Evolutionary conservation across 306 rosid species (phyloP), one percentile per base, ranked within the genome.

Genomic region (Quercus dentata): DNA sequence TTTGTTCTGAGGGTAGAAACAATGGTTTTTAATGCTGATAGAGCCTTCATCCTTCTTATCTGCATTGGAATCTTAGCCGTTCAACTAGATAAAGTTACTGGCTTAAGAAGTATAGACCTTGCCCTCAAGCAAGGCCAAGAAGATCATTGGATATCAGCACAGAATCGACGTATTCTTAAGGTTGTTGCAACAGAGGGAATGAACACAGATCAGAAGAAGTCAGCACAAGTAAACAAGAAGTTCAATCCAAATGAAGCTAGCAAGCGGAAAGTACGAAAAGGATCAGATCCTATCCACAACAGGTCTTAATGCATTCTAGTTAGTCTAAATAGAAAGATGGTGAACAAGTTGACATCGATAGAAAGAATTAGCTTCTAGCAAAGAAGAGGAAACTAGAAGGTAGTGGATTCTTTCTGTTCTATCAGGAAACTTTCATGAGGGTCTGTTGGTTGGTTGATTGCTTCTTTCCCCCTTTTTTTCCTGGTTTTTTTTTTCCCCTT

Each of bases 211-310:
- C 46, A 41, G 81, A 81, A 78, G 86, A 89, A 76, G 68, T 74
- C 92, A 20, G 79, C 81, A 52, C 83, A 78, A 28, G 76, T 2
- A 63, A 87, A 74, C 71, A 85, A 65, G 25, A 79, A 82, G 77
- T 73, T 88, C 64, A 97, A 93, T 83, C 90, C 90, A 73, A 91
- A 93, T 84, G 84, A 84, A 63, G 89, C 98, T 7, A 93, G 89
- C 91, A 88, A 95, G 83, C 80, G 98, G 88, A 86, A 82, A 78
- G 98, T 95, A 74, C 77, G 90, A 88, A 83, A 76, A 86, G 99
- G 99, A 56, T 83, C 99, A 19, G 98, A 95, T 89, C 99, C 99
- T 83, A 95, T 93, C 85, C 99, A 95, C 87, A 95, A 95, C 83
- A 88, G 86, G 87, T 69, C 76, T 79, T 93, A 78, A 84, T 71